Evolutionary conservation across 805 yeast species (phyloP), one percentile per base, ranked within the genome.

Genomic region (Brettanomyces anomalus): DNA sequence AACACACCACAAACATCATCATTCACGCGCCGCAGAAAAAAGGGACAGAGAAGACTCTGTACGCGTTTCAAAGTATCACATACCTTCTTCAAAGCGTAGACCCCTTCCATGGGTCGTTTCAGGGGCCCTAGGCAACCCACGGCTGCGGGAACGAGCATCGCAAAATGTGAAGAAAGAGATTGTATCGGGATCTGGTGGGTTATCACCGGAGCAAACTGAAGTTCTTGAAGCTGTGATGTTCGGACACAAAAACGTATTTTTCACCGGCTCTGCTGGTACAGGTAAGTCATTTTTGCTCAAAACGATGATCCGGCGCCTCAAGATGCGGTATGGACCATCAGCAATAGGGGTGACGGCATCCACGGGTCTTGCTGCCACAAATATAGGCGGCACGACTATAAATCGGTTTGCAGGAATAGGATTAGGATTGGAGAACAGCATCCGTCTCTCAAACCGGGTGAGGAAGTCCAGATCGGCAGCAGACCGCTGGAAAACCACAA

Each of bases 291-390:
- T 78, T 17, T 71, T 85, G 5, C 60, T 85, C 20, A 62, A 77
- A 40, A 77, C 79, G 33, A 65, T 93, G 21, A 87, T 93, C 17
- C 56, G 64, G 16, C 68, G 70, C 21, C 62, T 87, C 40, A 61
- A 62, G 16, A 46, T 52, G 1, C 64, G 70, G 36, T 70, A 76
- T 56, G 67, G 71, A 1, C 55, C 59, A 2, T 66, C 67, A 11
- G 61, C 67, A 0, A 85, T 93, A 3, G 96, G 94, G 0, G 78
- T 93, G 4, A 87, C 97, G 0, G 98, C 98, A 0, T 85, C 96
- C 0, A 93, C 98, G 0, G 98, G 98, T 1, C 66, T 93, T 47
- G 98, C 98, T 0, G 98, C 97, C 0, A 82, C 87, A 35, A 87
- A 88, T 53, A 84, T 93, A 52, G 95, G 94, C 2, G 98, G 98